A percentile compares a stretch with the other conserved stretches of the same genome.
These are phyloP conservation scores for Backusella australiensis DNA, from an alignment of 192 early-diverging fungal species.

Conservation along the genomic window DNA sequence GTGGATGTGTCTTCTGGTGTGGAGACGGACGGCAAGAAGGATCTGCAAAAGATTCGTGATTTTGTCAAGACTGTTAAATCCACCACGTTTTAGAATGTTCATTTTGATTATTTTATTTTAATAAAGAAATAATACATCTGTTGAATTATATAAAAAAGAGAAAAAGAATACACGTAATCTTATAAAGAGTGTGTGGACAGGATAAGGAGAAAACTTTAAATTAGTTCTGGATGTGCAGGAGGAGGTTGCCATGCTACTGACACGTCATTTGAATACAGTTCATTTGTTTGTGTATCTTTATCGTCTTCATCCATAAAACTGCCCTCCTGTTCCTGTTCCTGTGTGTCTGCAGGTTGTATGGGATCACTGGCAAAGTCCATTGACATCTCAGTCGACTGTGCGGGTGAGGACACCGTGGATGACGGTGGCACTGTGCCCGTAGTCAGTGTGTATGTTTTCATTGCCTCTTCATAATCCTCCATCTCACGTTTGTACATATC, in stretches of 20 bases:
- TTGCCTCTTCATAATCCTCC: conserved; percentile 34
- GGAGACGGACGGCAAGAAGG: conserved; percentile 80
- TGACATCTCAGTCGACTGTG: conserved; percentile 15
- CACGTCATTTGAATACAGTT: conserved; percentile 4
- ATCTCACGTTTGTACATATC: conserved; percentile 17
- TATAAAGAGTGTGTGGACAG: neutral
- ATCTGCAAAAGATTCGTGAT: conserved; percentile 64
- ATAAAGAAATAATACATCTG: neutral
- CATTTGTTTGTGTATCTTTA: neutral
- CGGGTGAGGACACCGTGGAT: conserved; percentile 4
- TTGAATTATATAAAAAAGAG: neutral
- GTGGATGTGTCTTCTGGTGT: conserved; percentile 96
- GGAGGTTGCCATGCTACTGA: conserved; percentile 3
- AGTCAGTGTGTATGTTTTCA: conserved; percentile 22
- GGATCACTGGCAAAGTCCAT: conserved; percentile 7
- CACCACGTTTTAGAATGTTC: neutral
- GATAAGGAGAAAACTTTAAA: conserved; percentile 5
- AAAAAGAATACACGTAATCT: neutral
- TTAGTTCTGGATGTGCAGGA: conserved; percentile 6
- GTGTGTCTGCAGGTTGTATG: neutral
- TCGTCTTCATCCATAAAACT: neutral
- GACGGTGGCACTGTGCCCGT: neutral
- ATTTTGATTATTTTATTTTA: neutral
- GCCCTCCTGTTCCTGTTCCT: neutral
- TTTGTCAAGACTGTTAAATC: conserved; percentile 70